phyloP scores from a whole-genome alignment of 345 rosid species.

The Cardamine chenopodiifolia region DNA sequence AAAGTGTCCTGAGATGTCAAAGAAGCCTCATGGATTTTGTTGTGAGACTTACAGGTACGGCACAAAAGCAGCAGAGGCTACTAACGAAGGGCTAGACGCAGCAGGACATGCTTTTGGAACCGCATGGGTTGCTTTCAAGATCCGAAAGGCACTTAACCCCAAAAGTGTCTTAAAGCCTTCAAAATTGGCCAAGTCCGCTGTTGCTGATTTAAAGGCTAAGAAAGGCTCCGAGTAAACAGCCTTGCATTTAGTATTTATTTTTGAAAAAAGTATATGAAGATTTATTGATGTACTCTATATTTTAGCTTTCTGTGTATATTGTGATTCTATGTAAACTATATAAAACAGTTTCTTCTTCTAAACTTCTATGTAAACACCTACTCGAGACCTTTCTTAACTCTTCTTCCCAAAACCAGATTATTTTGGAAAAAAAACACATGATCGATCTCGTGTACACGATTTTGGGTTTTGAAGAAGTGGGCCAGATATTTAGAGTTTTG shows the following conservation, averaged over 20 bases:
- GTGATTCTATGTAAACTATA: slow-evolving; percentile 31
- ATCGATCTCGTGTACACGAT: too few relatives aligned
- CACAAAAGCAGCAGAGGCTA: slow-evolving; percentile 67
- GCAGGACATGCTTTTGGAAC: slow-evolving; percentile 91
- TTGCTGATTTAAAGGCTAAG: slow-evolving; percentile 52
- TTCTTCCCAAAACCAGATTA: not conserved
- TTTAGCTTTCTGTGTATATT: slow-evolving; percentile 18
- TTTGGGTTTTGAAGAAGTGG: not conserved
- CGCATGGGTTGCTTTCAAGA: slow-evolving; percentile 95
- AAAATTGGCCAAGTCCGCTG: slow-evolving; percentile 68
- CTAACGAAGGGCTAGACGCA: slow-evolving; percentile 75
- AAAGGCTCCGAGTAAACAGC: slow-evolving; percentile 42
- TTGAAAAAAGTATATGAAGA: not conserved
- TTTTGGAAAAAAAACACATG: not conserved
- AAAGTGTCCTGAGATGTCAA: slow-evolving; percentile 1
- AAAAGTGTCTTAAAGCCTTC: slow-evolving; percentile 74
- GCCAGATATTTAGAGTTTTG: not conserved
- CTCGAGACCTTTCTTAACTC: not conserved
- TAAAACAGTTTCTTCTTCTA: not conserved
- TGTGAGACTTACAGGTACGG: slow-evolving; percentile 63
- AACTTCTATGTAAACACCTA: not conserved
- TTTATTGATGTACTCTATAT: slow-evolving; percentile 1
- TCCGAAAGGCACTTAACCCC: slow-evolving; percentile 81
- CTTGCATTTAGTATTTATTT: not conserved
- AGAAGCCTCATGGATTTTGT: not conserved